Evolutionary conservation across 208 protist species (phyloP).

Genomic region (Trypanosoma mega): DNA sequence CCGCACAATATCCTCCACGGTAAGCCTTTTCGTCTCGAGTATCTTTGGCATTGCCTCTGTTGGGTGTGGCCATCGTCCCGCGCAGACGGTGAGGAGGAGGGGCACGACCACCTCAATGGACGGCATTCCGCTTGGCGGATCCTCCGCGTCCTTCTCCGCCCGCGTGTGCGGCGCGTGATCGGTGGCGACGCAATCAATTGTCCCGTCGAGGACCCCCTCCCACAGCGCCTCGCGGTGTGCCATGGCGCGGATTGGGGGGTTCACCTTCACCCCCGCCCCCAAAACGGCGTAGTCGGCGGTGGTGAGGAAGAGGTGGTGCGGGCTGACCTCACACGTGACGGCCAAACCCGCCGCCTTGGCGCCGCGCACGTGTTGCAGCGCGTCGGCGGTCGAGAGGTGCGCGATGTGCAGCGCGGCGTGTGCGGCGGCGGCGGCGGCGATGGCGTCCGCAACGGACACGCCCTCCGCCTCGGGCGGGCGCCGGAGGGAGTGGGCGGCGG

Average conservation of each 20-base stretch:
- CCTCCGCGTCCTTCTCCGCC: slow-evolving; percentile 73
- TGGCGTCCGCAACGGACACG: slow-evolving; percentile 60
- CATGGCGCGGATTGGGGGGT: slow-evolving; percentile 76
- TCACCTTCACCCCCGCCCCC: slow-evolving; percentile 82
- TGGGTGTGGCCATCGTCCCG: slow-evolving; percentile 70
- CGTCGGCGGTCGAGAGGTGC: slow-evolving; percentile 85
- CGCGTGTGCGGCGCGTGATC: slow-evolving; percentile 94
- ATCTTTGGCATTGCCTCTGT: slow-evolving; percentile 44
- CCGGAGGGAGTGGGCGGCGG: slow-evolving; percentile 75
- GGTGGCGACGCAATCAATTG: slow-evolving; percentile 92
- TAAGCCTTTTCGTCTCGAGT: slow-evolving; percentile 31
- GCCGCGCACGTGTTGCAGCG: slow-evolving; percentile 73
- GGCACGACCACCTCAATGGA: slow-evolving; percentile 90
- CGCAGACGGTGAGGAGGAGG: slow-evolving; percentile 81
- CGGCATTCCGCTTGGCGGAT: slow-evolving; percentile 92
- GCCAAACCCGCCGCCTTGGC: slow-evolving; percentile 54
- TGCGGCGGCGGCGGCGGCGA: slow-evolving; percentile 58
- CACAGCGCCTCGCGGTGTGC: slow-evolving; percentile 87
- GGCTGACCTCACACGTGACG: slow-evolving; percentile 89
- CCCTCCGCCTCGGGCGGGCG: slow-evolving; percentile 72
- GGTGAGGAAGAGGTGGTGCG: slow-evolving; percentile 92
- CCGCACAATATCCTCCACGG: slow-evolving; percentile 57
- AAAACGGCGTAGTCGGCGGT: slow-evolving; percentile 68
- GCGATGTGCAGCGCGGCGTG: slow-evolving; percentile 87
- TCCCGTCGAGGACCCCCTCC: slow-evolving; percentile 83